A percentile compares a stretch with the other conserved stretches of the same genome.
These are phyloP conservation scores for Mrakia gelida DNA, from an alignment of 768 basidiomycete genomes.

Conservation along the genomic window DNA sequence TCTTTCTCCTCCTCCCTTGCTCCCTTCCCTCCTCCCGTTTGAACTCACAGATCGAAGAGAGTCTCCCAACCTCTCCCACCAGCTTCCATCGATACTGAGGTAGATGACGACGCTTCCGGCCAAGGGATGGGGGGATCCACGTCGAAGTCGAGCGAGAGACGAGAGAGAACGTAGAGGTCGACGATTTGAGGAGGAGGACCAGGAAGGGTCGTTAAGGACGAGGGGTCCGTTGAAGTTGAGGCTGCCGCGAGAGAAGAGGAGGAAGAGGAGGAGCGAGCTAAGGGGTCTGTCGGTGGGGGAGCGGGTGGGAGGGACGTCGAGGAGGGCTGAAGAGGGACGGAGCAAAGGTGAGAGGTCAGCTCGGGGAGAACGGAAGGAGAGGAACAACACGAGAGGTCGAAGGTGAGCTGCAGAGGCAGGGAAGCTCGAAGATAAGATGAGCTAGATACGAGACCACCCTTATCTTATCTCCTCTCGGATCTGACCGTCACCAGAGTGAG, in stretches of 20 bases:
- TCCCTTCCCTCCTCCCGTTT: no score
- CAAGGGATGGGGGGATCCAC: conserved; percentile 3
- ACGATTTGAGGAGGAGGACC: not conserved
- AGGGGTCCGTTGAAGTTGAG: not conserved
- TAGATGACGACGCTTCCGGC: not conserved
- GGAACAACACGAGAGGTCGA: no score
- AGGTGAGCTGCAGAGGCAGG: no score
- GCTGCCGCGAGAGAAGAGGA: not conserved
- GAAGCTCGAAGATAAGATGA: no score
- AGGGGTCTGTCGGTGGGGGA: not conserved
- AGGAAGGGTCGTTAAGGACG: no score
- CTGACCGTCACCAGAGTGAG: no score
- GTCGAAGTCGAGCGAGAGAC: conserved; percentile 12
- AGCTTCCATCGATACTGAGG: not conserved
- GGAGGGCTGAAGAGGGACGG: not conserved
- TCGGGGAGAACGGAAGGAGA: not conserved
- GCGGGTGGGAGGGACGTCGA: not conserved
- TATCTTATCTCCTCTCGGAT: no score
- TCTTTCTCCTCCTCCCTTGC: not conserved
- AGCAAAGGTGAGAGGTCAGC: not conserved
- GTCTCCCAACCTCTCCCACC: not conserved
- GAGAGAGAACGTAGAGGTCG: not conserved
- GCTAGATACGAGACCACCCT: no score
- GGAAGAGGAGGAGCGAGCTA: not conserved
- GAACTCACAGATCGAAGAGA: not conserved